Base-by-base conservation (phyloP, 257 asterid genomes). In the Avicennia marina region DNA sequence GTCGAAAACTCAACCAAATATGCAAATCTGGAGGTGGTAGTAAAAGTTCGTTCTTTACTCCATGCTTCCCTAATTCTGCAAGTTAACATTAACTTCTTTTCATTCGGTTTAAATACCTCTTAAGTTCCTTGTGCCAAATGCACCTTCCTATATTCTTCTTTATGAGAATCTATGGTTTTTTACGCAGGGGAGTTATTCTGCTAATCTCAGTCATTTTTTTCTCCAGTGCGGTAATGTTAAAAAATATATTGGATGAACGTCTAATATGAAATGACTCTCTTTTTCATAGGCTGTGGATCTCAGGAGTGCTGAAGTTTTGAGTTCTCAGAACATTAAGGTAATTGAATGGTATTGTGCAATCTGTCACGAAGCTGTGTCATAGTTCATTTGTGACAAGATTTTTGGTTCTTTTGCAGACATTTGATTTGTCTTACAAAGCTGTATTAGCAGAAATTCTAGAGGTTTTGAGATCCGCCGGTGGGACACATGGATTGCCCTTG, bases 221-320 rank as follows among this genome's bases (percentile, higher is more conserved):
- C 11, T 4, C 20, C 20, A 6, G 0, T 52, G 17, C 25, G 24
- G 20, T 19, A 10, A 59, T 15, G 51, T 36, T 24, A 39, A 31
- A 18, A 11, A 10, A 7, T 7, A 25, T 32, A 38, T 54, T 54
- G 42, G 58, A 42, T 16, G 34, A 7, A 56, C 41, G 20, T 56
- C 62, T 71, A 45, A 49, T 50, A 45, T 20, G 58, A 57, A 43
- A 32, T 10, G 7, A 20, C 36, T 61, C 75, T 40, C 33, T 56
- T 72, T 32, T 49, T 54, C 65, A n/a, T 57, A 90, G 98, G 98
- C 96, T 53, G 98, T 90, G 55, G 74, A 90, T 40, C 86, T 90
- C 39, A 62, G 79, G 72, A 75, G 81, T 71, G 71, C 87, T 11
- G 80, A 75, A 72, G 72, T 61, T 55, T 70, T 85, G 45, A 71